Evolutionary conservation across 2,329 filamentous ascomycete genomes (phyloP), one percentile per base, ranked within the genome.

Genomic region (Lecanosticta acicola): DNA sequence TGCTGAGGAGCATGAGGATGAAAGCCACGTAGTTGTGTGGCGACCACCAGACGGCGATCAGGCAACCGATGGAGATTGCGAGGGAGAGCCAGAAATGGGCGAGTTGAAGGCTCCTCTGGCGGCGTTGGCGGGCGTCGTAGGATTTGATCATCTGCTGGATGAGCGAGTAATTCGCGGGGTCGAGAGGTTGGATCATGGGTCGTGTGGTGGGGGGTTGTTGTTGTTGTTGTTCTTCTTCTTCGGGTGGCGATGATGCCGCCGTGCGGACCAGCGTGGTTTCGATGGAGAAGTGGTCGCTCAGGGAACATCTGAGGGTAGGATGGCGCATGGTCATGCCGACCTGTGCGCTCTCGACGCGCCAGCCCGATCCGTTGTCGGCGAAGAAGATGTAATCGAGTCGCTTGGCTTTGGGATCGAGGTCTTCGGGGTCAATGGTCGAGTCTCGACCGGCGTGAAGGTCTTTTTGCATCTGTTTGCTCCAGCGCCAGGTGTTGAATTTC

Each of bases 351-450:
- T 81, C 75, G 48, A 96, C 80, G 10, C 78, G 71, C 89, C 90
- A 96, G 46, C 68, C 67, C 14, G 59, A 60, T 35, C 59, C 53
- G 16, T 57, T 57, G 16, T 55, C 53, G 1, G 78, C 80, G 56
- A 87, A 83, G 68, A 98, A 97, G 60, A 98, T 85, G 68, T 98
- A 98, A 68, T 98, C 93, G 39, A 97, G 77, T 17, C 93, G 76
- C 66, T 95, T 91, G n/a, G 85, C 91, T 18, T 73, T 75, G 0
- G 80, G 80, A 62, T 96, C 90, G 3, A 74, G 67, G 0, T 79
- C 78, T 38, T 83, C 76, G 0, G 78, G 76, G n/a, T 84, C 73
- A 4, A 94, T 74, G 3, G 72, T 66, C 33, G 81, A 73, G n/a
- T 83, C 75, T 44, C 78, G 75, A 0, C 83, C 83, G 37, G 79